A percentile compares a stretch with the other conserved stretches of the same genome.
phyloP scores from a whole-genome alignment of 2,329 filamentous ascomycete genomes.

The Emergomyces africanus region DNA sequence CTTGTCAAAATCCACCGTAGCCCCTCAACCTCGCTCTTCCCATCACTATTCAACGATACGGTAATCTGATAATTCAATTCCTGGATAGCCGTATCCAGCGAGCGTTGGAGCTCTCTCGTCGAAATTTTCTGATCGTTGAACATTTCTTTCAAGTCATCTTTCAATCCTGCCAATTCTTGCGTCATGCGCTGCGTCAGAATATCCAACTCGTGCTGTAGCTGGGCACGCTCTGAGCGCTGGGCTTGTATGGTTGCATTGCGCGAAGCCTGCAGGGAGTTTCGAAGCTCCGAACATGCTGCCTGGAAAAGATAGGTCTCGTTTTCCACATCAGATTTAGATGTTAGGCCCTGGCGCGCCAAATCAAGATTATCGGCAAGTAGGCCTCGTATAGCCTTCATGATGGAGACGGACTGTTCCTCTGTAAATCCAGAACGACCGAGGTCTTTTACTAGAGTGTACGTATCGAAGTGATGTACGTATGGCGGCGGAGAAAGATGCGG shows the following conservation, averaged over 20 bases:
- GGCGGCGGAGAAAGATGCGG: conserved; percentile 44
- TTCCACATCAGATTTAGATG: conserved; percentile 85
- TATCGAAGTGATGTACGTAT: conserved; percentile 95
- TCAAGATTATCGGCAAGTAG: conserved; percentile 69
- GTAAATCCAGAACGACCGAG: conserved; percentile 61
- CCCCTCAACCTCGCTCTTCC: conserved; percentile 82
- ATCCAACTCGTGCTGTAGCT: conserved; percentile 90
- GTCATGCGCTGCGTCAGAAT: conserved; percentile 73
- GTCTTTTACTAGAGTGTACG: conserved; percentile 73
- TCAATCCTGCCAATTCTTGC: conserved; percentile 69
- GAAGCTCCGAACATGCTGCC: conserved; percentile 83
- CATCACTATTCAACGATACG: conserved; percentile 75
- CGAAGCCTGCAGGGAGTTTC: conserved; percentile 71
- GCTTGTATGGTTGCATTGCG: conserved; percentile 65
- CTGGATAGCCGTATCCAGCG: conserved; percentile 77
- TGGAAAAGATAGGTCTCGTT: conserved; percentile 92
- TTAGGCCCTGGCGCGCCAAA: conserved; percentile 63
- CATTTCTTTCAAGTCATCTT: conserved; percentile 86
- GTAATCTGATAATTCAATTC: conserved; percentile 96
- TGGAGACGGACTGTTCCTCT: conserved; percentile 59
- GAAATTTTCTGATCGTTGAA: conserved; percentile 95
- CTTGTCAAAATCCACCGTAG: conserved; percentile 72
- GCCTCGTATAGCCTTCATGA: conserved; percentile 84
- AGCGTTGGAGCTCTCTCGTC: conserved; percentile 75
- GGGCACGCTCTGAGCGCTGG: conserved; percentile 68